Base-by-base conservation (phyloP, 441 rosid genomes). In the Euphorbia schlechtendalii region DNA sequence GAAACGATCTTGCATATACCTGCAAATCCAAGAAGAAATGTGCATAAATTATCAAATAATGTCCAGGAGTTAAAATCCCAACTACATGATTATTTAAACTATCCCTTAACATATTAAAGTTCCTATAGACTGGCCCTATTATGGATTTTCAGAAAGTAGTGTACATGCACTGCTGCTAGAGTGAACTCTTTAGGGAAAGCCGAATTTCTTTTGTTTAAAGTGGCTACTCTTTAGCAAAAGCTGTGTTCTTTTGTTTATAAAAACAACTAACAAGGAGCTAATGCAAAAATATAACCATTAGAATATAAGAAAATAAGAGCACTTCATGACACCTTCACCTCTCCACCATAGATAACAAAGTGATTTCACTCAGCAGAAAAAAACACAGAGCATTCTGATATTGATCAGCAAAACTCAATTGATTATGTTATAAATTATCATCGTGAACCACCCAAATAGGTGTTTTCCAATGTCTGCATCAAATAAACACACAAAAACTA, bases 1-100 rank as follows among this genome's bases (percentile, higher is more conserved):
- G 91, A 92, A 63, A 88, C 34, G 51, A 96, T 92, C 84, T 96
- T 96, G 87, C 99, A 96, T 61, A 96, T 83, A 74, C 99, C 99
- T 96, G 71, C 25, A 72, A 0, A 61, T 28, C 52, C 14, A 32
- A 8, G 46, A 49, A 0, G 34, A 20, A 8, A 41, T 10, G 43
- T 5, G 17, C 40, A 27, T 54, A 38, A 36, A 49, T 43, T 54
- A 28, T 53, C 11, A 8, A 55, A 12, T 17, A 34, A 17, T 22
- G 24, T 3, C 20, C 34, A 66, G 34, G 25, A 8, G 57, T 30
- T 46, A 15, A 32, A 18, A 56, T 41, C 2, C 5, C 17, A 28
- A 21, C 9, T 25, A 21, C 10, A 46, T 36, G 15, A 25, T n/a
- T 25, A 54, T 18, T 56, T 28, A 10, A 43, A 15, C 0, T n/a